phyloP scores from a whole-genome alignment of 2,329 filamentous ascomycete species.

The Achaetomium macrosporum region DNA sequence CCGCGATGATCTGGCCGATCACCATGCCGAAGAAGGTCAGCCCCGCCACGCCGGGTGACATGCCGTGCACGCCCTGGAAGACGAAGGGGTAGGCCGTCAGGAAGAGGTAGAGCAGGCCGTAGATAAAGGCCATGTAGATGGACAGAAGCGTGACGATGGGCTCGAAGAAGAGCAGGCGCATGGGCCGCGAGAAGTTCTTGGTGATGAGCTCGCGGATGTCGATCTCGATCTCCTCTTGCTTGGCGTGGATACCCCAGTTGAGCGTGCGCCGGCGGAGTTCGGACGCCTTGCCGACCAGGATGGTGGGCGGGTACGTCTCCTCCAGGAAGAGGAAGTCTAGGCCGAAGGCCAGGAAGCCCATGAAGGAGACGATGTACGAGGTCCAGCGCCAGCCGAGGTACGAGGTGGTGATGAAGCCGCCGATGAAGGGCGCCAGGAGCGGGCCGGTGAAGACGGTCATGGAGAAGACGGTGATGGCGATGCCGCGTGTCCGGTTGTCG shows the following conservation, averaged over 20 bases:
- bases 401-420: slow-evolving; percentile 59
- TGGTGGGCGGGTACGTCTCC: slow-evolving; percentile 65
- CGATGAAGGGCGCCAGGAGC: slow-evolving; percentile 61
- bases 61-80: slow-evolving; percentile 66
- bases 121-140: slow-evolving; percentile 70
- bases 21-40: slow-evolving; percentile 86
- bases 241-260: slow-evolving; percentile 67
- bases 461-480: slow-evolving; percentile 53
- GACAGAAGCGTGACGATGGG: slow-evolving; percentile 64
- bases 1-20: slow-evolving; percentile 63
- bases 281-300: slow-evolving; percentile 55
- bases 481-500: slow-evolving; percentile 55
- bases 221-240: slow-evolving; percentile 65
- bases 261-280: slow-evolving; percentile 57
- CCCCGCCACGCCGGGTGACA: slow-evolving; percentile 63
- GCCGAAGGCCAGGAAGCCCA: slow-evolving; percentile 55
- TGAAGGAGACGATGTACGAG: slow-evolving; percentile 56
- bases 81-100: slow-evolving; percentile 79
- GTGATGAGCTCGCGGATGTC: slow-evolving; percentile 57
- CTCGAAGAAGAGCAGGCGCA: slow-evolving; percentile 61
- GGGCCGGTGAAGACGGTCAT: slow-evolving; percentile 63
- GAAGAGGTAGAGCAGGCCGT: slow-evolving; percentile 76
- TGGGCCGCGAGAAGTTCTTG: slow-evolving; percentile 62
- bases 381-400: slow-evolving; percentile 70
- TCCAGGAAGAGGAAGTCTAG: slow-evolving; percentile 58